These are phyloP conservation scores for Casuarina equisetifolia DNA, from an alignment of 306 rosid genomes.

Conservation along the genomic window DNA sequence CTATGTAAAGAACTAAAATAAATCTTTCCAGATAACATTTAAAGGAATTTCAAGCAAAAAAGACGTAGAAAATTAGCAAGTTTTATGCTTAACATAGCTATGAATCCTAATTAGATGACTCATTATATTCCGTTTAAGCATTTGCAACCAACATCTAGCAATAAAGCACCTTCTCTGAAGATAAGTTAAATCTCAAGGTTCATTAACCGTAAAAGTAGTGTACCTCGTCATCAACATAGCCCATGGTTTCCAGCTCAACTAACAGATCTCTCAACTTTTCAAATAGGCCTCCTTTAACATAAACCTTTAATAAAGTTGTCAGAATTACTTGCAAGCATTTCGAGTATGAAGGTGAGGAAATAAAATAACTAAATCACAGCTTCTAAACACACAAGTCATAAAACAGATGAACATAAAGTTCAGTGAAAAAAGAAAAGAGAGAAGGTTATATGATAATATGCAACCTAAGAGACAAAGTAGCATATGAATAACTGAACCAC, in stretches of 20 bases:
- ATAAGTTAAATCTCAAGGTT: not conserved
- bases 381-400: not conserved
- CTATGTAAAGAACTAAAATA: not conserved
- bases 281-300: slow-evolving; percentile 87
- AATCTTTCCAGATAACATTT: not conserved
- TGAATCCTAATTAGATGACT: not conserved
- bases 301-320: slow-evolving; percentile 87
- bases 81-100: not conserved
- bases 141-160: not conserved
- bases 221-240: slow-evolving; percentile 92
- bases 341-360: slow-evolving; percentile 7
- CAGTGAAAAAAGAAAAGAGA: not conserved
- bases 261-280: slow-evolving; percentile 76
- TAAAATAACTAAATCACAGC: not conserved
- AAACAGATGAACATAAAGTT: not conserved
- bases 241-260: slow-evolving; percentile 64
- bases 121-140: not conserved
- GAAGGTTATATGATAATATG: not conserved
- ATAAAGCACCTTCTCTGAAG: not conserved
- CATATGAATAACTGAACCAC: not conserved
- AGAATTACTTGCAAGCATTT: slow-evolving; percentile 67
- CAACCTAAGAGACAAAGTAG: not conserved
- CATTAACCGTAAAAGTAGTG: slow-evolving; percentile 5
- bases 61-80: not conserved
- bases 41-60: not conserved